Base-by-base conservation (phyloP, 2,329 filamentous ascomycete genomes). In the Alternaria angustiovoidea region DNA sequence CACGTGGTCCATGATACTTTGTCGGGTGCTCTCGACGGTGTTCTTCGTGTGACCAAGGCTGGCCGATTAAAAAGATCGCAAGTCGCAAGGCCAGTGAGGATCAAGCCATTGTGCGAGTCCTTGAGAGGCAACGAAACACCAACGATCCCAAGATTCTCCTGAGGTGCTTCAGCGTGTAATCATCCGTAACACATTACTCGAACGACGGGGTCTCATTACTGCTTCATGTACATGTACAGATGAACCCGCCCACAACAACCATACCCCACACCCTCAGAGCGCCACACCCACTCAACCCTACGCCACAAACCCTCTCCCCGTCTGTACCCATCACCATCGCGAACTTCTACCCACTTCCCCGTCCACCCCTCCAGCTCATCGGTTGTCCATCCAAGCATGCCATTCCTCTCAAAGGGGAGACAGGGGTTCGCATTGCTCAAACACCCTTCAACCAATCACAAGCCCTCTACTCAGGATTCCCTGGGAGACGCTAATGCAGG, bases 401-500 rank as follows among this genome's bases (percentile, higher is more conserved):
- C 32, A 49, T 51, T 61, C 28, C 34, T 44, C 32, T 4, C 46
- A 38, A n/a, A 16, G 14, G 7, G 16, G 20, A 36, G 14, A 41
- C 58, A 57, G 43, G 58, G 58, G 55, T 43, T 39, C 36, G 51
- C 55, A 59, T 43, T 46, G 49, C 56, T 56, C 52, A 47, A 36
- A 22, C 49, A 24, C 42, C n/a, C 5, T 30, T 30, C n/a, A 48
- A 8, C 72, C 68, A 76, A 76, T 76, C 52, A 72, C 46, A 48
- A 6, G 36, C 20, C 62, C 8, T 16, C 51, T 51, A 24, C n/a
- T 44, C 32, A 63, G 54, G 60, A 64, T 71, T 69, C 62, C 71
- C 70, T 72, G 68, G 68, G 48, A 68, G 54, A 57, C 73, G 73
- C 75, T 77, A 77, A 77, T 76, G 75, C 73, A 74, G 62, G 71